Percentiles rank a stretch among this genome's conserved stretches.
Evolutionary conservation across 176 grass and related monocot genomes (phyloP).

Genomic region (Oryza australiensis): DNA sequence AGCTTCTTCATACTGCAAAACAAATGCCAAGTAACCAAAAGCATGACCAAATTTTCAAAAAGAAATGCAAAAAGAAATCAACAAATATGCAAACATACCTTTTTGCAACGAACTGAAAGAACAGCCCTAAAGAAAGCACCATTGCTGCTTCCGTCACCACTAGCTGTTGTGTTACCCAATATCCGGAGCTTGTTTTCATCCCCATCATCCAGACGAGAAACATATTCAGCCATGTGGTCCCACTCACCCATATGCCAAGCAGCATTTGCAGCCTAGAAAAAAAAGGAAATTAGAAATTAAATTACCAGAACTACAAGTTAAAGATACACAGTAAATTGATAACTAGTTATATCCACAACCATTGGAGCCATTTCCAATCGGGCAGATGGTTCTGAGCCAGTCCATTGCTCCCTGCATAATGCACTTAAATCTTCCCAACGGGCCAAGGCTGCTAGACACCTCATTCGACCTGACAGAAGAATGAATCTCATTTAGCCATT

Average conservation of each 20-base stretch:
- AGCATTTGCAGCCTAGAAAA: conserved; percentile 81
- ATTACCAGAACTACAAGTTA: not conserved
- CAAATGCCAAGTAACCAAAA: conserved; percentile 3
- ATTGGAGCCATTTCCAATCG: conserved; percentile 97
- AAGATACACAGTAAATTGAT: conserved; percentile 5
- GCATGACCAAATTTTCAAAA: conserved; percentile 31
- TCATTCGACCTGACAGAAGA: conserved; percentile 74
- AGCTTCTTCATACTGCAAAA: conserved; percentile 85
- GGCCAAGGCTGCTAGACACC: conserved; percentile 91
- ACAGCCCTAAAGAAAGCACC: conserved; percentile 97
- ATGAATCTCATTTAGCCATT: conserved; percentile 32
- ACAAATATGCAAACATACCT: conserved; percentile 41
- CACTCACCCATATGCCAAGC: conserved; percentile 99
- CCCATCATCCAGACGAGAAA: conserved; percentile 87
- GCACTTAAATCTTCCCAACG: conserved; percentile 90
- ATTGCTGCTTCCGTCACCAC: conserved; percentile 97
- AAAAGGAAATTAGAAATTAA: not conserved
- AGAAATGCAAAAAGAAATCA: conserved; percentile 5
- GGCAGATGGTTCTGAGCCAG: conserved; percentile 88
- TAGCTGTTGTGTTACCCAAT: conserved; percentile 83
- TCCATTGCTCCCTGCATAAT: conserved; percentile 97
- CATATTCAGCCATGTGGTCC: conserved; percentile 97
- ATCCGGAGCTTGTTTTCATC: conserved; percentile 84
- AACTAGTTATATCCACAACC: conserved; percentile 51
- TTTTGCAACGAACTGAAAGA: conserved; percentile 85